These are phyloP conservation scores for Amaranthus cruentus DNA, from an alignment of 148 eudicot genomes.

Conservation along the genomic window DNA sequence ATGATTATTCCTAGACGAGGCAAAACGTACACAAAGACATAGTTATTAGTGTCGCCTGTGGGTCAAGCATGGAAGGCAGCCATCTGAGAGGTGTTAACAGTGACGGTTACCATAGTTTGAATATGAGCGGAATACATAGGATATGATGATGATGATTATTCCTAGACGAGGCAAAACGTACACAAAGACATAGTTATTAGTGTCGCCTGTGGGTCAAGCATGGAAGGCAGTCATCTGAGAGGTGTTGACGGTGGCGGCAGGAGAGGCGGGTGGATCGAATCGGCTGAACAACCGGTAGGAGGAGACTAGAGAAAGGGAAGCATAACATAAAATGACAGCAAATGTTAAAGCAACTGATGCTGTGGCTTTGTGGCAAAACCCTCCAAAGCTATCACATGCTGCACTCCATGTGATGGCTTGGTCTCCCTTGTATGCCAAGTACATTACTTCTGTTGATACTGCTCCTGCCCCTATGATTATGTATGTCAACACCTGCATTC, in stretches of 20 bases:
- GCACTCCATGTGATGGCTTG: slow-evolving; percentile 62
- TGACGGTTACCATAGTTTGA: slow-evolving; percentile 2
- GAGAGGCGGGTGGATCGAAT: slow-evolving; percentile 55
- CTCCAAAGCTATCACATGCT: slow-evolving; percentile 56
- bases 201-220: background rate
- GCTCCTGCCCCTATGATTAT: slow-evolving; percentile 77
- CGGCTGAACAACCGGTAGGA: slow-evolving; percentile 86
- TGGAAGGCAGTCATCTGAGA: slow-evolving; percentile 37
- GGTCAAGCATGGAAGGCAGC: slow-evolving; percentile 27
- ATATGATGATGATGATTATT: too few relatives aligned
- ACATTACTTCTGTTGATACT: slow-evolving; percentile 67
- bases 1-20: too few relatives aligned
- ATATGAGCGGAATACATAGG: too few relatives aligned
- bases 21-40: too few relatives aligned
- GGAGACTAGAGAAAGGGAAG: slow-evolving; percentile 68
- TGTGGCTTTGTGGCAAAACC: slow-evolving; percentile 62
- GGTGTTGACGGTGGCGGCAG: slow-evolving; percentile 33
- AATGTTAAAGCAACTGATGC: slow-evolving; percentile 58
- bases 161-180: too few relatives aligned
- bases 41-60: too few relatives aligned
- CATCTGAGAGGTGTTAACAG: slow-evolving; percentile 40
- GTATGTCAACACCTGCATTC: slow-evolving; percentile 60
- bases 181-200: too few relatives aligned
- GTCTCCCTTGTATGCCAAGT: slow-evolving; percentile 83
- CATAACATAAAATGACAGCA: slow-evolving; percentile 56